phyloP scores from a whole-genome alignment of 2,329 filamentous ascomycete species.

The Fusarium denticulatum region DNA sequence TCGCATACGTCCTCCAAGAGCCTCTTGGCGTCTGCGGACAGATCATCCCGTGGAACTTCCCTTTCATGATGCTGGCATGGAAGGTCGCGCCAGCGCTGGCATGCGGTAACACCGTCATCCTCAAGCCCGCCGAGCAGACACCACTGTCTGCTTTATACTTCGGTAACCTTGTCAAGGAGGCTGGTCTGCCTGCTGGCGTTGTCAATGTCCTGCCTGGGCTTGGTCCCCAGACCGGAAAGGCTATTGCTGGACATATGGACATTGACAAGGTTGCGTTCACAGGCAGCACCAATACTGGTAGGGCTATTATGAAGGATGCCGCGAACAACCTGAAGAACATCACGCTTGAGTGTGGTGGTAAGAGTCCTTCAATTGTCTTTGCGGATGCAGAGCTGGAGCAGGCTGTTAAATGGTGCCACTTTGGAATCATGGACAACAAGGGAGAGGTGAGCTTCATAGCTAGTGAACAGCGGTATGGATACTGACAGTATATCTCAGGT shows the following conservation, averaged over 20 bases:
- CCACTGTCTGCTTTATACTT: slow-evolving; percentile 68
- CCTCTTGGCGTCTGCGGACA: slow-evolving; percentile 74
- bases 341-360: slow-evolving; percentile 67
- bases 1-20: slow-evolving; percentile 74
- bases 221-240: slow-evolving; percentile 70
- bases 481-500: slow-evolving; percentile 50
- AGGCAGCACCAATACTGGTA: slow-evolving; percentile 72
- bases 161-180: slow-evolving; percentile 71
- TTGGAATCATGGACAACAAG: slow-evolving; percentile 61
- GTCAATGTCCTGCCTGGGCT: slow-evolving; percentile 75
- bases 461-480: accelerated
- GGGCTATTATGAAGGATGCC: slow-evolving; percentile 75
- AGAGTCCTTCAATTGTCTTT: slow-evolving; percentile 66
- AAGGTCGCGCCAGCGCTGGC: slow-evolving; percentile 73
- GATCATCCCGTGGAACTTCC: slow-evolving; percentile 67
- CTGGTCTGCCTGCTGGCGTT: slow-evolving; percentile 79
- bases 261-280: slow-evolving; percentile 79
- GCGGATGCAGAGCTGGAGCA: slow-evolving; percentile 68
- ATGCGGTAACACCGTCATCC: slow-evolving; percentile 66
- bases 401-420: slow-evolving; percentile 62
- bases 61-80: slow-evolving; percentile 65
- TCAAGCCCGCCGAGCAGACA: slow-evolving; percentile 70
- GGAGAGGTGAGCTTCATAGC: slow-evolving; percentile 56
- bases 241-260: slow-evolving; percentile 69
- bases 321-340: slow-evolving; percentile 67